Evolutionary conservation across 2,329 filamentous ascomycete species (phyloP).

Genomic region (Pyrenophora teres): DNA sequence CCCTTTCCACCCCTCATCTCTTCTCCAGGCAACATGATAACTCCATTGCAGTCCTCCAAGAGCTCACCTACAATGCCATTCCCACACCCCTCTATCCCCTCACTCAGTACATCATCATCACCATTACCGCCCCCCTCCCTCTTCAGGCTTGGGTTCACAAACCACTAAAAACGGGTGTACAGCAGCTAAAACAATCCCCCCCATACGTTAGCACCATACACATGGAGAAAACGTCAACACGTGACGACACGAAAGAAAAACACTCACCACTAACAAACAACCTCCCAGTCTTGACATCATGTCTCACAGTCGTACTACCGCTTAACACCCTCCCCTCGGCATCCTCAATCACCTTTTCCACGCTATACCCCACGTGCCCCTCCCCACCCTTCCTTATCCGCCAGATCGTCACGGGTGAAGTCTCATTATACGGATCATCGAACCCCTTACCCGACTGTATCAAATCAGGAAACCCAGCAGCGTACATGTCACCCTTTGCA

Average conservation of each 20-base stretch:
- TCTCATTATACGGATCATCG: constrained; percentile 20
- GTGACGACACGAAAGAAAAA: accelerated
- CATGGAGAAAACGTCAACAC: neutral
- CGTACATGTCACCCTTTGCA: constrained; percentile 33
- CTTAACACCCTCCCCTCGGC: constrained; percentile 24
- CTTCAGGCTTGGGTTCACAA: constrained; percentile 9
- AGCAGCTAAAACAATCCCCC: constrained; percentile 2
- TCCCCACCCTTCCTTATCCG: constrained; percentile 20
- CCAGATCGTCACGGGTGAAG: constrained; percentile 26
- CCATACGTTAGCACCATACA: too few species aligned
- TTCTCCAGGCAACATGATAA: too few species aligned
- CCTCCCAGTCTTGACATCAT: constrained; percentile 33
- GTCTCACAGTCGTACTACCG: constrained; percentile 31
- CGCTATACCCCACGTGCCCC: constrained; percentile 13
- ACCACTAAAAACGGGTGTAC: constrained; percentile 15
- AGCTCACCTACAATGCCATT: too few species aligned
- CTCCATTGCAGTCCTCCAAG: too few species aligned
- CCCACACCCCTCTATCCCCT: too few species aligned
- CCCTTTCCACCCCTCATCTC: too few species aligned
- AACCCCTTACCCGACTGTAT: constrained; percentile 14
- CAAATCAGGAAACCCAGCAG: constrained; percentile 26
- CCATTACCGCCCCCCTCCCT: too few species aligned
- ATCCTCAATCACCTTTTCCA: constrained; percentile 38
- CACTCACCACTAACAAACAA: constrained; percentile 33
- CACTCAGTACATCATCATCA: too few species aligned